phyloP scores from a whole-genome alignment of 331 rosid species.

The Malus hybrid region DNA sequence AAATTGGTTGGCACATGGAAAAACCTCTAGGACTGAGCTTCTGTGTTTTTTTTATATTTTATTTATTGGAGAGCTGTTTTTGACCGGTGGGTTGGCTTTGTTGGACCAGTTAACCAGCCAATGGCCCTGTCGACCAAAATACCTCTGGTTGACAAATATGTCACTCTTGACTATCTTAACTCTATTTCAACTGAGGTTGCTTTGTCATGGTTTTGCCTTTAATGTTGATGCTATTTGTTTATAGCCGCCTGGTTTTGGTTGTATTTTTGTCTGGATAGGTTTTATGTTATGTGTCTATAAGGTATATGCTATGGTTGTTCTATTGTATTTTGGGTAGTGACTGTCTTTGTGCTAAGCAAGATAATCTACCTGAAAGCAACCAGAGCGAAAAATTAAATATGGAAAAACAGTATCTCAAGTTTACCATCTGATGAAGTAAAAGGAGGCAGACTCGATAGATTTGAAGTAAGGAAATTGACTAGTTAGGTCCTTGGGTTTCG shows the following conservation, averaged over 20 bases:
- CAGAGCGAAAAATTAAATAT: background rate
- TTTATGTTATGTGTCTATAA: background rate
- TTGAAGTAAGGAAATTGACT: background rate
- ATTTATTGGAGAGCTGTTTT: background rate
- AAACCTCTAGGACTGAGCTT: background rate
- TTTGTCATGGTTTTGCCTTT: background rate
- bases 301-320: background rate
- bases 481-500: background rate
- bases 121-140: background rate
- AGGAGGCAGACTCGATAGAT: background rate
- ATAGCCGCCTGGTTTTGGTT: background rate
- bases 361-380: background rate
- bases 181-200: background rate
- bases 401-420: background rate
- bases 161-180: background rate
- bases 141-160: background rate
- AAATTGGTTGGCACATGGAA: background rate
- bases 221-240: background rate
- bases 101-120: background rate
- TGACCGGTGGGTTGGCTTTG: background rate
- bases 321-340: too few species aligned
- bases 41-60: background rate
- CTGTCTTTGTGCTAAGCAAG: background rate
- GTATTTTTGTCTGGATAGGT: background rate
- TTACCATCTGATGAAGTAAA: background rate